phyloP scores from a whole-genome alignment of 331 rosid species.

The Malus hybrid region DNA sequence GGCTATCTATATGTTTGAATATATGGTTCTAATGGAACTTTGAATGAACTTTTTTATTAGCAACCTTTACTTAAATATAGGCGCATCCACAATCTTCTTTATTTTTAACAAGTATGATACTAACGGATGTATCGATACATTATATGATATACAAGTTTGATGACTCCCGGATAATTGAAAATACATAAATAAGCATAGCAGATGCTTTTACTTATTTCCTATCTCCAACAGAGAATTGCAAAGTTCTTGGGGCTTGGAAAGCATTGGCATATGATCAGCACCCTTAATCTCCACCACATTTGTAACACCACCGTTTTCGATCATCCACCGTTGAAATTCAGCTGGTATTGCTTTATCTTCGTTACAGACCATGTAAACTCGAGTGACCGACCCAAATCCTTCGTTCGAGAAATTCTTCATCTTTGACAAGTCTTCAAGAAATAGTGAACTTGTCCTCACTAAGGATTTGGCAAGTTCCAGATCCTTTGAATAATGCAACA shows the following conservation, averaged over 20 bases:
- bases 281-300: constrained; percentile 30
- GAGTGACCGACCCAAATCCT: constrained; percentile 37
- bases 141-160: background rate
- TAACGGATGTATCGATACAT: background rate
- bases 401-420: constrained; percentile 26
- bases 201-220: background rate
- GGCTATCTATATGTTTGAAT: too few relatives aligned
- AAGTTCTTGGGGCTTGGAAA: constrained; percentile 41
- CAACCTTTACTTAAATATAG: too few relatives aligned
- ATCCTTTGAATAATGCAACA: constrained; percentile 31
- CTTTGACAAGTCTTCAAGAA: constrained; percentile 29
- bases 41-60: too few relatives aligned
- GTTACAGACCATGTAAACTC: constrained; percentile 23
- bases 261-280: constrained; percentile 62
- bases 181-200: too few relatives aligned
- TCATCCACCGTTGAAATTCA: constrained; percentile 47
- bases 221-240: constrained; percentile 28
- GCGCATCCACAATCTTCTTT: background rate
- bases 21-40: background rate
- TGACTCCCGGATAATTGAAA: background rate
- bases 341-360: constrained; percentile 30
- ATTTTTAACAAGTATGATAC: background rate
- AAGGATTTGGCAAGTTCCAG: constrained; percentile 33
- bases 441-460: constrained; percentile 33
- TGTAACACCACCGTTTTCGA: constrained; percentile 25